A percentile compares a stretch with the other conserved stretches of the same genome.
These are phyloP conservation scores for Chaetothyriales sp. DNA, from an alignment of 2,329 filamentous ascomycete genomes.

Conservation along the genomic window DNA sequence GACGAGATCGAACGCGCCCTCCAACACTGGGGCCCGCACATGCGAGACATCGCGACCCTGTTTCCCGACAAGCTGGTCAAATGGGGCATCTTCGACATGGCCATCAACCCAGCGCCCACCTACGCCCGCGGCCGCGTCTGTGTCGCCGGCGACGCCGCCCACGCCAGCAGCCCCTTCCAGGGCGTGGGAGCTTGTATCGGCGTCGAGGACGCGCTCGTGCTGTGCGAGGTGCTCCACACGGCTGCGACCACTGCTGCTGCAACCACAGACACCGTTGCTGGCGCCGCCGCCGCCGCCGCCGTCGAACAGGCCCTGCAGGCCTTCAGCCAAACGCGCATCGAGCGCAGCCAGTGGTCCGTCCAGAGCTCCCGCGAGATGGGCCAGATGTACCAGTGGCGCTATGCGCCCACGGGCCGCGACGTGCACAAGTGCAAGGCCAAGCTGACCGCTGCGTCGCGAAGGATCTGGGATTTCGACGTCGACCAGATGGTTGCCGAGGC, in stretches of 20 bases:
- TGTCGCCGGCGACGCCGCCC: too few relatives aligned
- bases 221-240: constrained; percentile 1
- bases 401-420: constrained; percentile 5
- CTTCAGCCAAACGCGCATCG: neutral
- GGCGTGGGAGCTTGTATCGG: too few relatives aligned
- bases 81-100: constrained; percentile 25
- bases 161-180: too few relatives aligned
- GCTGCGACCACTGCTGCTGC: too few relatives aligned
- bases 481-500: too few relatives aligned
- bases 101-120: constrained; percentile 21
- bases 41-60: constrained; percentile 9
- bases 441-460: too few relatives aligned
- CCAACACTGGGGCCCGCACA: constrained; percentile 20
- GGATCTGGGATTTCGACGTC: too few relatives aligned
- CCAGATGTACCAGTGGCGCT: constrained; percentile 8
- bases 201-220: too few relatives aligned
- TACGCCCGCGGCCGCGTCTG: constrained; percentile 13
- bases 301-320: neutral
- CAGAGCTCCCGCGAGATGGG: constrained; percentile 4
- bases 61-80: constrained; percentile 11
- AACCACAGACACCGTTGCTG: neutral
- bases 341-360: constrained; percentile 9
- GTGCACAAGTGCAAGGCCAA: constrained; percentile 6
- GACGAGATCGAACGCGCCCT: too few relatives aligned
- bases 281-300: neutral